phyloP scores from a whole-genome alignment of 208 protist species.

The Leishmania mexicana region DNA sequence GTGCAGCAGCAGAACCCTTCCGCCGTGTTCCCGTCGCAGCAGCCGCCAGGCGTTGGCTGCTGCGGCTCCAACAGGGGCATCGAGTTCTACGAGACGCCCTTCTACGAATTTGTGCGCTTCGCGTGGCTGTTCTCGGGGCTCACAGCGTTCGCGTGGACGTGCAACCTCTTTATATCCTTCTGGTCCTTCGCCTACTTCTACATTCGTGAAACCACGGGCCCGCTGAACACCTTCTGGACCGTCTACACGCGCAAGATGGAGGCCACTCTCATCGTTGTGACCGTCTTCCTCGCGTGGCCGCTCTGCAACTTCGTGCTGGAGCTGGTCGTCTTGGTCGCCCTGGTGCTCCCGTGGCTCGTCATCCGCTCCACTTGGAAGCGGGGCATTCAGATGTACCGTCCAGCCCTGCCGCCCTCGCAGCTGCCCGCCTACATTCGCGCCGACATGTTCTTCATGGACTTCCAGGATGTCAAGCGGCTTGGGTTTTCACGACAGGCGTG shows the following conservation, averaged over 20 bases:
- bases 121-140: slow-evolving; percentile 81
- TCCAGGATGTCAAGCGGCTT: slow-evolving; percentile 65
- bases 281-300: slow-evolving; percentile 82
- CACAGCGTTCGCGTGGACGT: slow-evolving; percentile 59
- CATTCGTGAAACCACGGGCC: slow-evolving; percentile 36
- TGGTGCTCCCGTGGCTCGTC: slow-evolving; percentile 70
- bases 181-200: slow-evolving; percentile 68
- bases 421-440: slow-evolving; percentile 78
- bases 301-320: slow-evolving; percentile 68
- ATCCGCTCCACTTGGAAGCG: slow-evolving; percentile 65
- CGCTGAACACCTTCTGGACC: slow-evolving; percentile 63
- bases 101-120: slow-evolving; percentile 84
- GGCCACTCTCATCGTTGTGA: slow-evolving; percentile 53
- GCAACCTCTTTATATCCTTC: slow-evolving; percentile 65
- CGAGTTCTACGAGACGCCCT: slow-evolving; percentile 82
- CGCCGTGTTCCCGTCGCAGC: background rate
- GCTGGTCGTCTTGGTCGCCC: slow-evolving; percentile 55
- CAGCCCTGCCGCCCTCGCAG: slow-evolving; percentile 63
- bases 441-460: slow-evolving; percentile 92
- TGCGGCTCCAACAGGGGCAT: slow-evolving; percentile 40
- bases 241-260: slow-evolving; percentile 55
- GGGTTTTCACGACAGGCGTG: slow-evolving; percentile 79
- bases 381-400: slow-evolving; percentile 66
- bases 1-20: slow-evolving; percentile 31
- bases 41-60: slow-evolving; percentile 19